A percentile compares a stretch with the other conserved stretches of the same genome.
These are phyloP conservation scores for Phytophthora brassicae DNA, from an alignment of 352 stramenopile species.

Conservation along the genomic window DNA sequence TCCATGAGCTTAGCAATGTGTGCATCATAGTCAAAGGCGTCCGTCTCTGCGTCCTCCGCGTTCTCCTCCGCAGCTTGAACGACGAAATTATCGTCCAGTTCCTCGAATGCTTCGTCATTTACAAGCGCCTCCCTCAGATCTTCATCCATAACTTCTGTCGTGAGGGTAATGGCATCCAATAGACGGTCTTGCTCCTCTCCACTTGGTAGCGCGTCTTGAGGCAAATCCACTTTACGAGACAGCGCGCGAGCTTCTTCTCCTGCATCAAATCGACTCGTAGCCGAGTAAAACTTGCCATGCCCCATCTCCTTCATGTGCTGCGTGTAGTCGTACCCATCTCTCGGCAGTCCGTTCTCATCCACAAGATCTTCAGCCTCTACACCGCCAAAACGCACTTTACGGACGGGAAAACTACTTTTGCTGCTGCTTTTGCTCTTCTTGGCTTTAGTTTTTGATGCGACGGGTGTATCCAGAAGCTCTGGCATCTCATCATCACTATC, in stretches of 20 bases:
- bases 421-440: slow-evolving; percentile 12
- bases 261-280: slow-evolving; percentile 62
- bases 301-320: slow-evolving; percentile 93
- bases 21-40: slow-evolving; percentile 92
- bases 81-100: slow-evolving; percentile 93
- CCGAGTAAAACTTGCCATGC: slow-evolving; percentile 80
- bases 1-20: slow-evolving; percentile 93
- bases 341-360: slow-evolving; percentile 86
- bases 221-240: slow-evolving; percentile 62
- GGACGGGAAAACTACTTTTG: slow-evolving; percentile 46
- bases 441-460: neutral
- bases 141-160: slow-evolving; percentile 85
- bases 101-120: slow-evolving; percentile 83
- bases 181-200: slow-evolving; percentile 74
- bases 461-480: slow-evolving; percentile 44
- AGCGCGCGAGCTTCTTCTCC: slow-evolving; percentile 50
- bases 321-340: slow-evolving; percentile 93
- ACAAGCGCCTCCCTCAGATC: slow-evolving; percentile 85
- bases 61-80: slow-evolving; percentile 66
- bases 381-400: slow-evolving; percentile 67
- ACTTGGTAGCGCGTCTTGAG: slow-evolving; percentile 68
- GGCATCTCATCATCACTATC: slow-evolving; percentile 61
- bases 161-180: slow-evolving; percentile 81
- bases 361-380: slow-evolving; percentile 74
- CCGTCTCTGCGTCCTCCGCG: slow-evolving; percentile 30